Evolutionary conservation across 441 rosid genomes (phyloP).

Genomic region (Viola pubescens): DNA sequence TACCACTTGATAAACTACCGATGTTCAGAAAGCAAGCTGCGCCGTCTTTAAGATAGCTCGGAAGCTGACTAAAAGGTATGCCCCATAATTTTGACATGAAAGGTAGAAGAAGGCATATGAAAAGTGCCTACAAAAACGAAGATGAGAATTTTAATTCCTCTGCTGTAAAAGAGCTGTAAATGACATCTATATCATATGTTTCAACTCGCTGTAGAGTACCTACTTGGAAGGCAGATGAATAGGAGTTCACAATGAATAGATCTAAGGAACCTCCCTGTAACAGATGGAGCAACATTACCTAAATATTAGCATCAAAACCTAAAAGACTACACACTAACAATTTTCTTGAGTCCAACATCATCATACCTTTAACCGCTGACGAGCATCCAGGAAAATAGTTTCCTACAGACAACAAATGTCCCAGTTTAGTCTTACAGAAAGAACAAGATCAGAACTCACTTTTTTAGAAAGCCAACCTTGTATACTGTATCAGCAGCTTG

Average conservation of each 20-base stretch:
- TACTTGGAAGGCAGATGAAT: slow-evolving; percentile 84
- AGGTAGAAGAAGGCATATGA: slow-evolving; percentile 72
- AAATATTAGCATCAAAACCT: no score
- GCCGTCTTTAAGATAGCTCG: slow-evolving; percentile 74
- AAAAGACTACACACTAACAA: not conserved
- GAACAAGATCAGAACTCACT: slow-evolving; percentile 15
- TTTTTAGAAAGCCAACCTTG: slow-evolving; percentile 46
- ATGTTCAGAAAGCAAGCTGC: slow-evolving; percentile 84
- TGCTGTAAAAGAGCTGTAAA: slow-evolving; percentile 8
- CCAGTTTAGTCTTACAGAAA: slow-evolving; percentile 13
- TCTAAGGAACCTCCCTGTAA: slow-evolving; percentile 80
- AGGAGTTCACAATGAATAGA: slow-evolving; percentile 82
- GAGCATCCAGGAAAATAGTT: slow-evolving; percentile 58
- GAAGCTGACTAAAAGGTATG: slow-evolving; percentile 74
- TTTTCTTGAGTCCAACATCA: not conserved
- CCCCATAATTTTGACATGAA: slow-evolving; percentile 96
- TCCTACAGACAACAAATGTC: slow-evolving; percentile 46
- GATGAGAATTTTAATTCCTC: slow-evolving; percentile 15
- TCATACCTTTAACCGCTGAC: slow-evolving; percentile 49
- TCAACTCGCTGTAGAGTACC: slow-evolving; percentile 19
- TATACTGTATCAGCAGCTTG: slow-evolving; percentile 92
- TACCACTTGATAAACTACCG: slow-evolving; percentile 53
- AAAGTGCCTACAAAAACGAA: slow-evolving; percentile 47
- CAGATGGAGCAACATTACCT: slow-evolving; percentile 12
- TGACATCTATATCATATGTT: not conserved